Evolutionary conservation across 2,329 filamentous ascomycete species (phyloP), one percentile per base, ranked within the genome.

Genomic region (Fusarium continuum): DNA sequence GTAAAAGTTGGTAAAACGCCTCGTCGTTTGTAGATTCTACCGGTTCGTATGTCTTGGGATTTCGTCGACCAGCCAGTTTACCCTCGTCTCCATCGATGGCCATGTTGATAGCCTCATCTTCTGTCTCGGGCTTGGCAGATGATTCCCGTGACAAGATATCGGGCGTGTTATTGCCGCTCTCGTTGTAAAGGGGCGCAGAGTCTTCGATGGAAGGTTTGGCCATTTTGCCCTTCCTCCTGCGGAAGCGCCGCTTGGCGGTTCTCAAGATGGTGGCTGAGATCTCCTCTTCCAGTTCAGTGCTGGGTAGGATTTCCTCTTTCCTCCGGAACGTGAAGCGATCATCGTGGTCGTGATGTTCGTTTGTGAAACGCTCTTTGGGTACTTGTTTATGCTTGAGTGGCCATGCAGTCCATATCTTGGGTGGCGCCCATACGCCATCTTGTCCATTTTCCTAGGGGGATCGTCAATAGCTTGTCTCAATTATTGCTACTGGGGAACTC

Each of bases 361-460:
- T 80, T 46, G 79, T 73, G 59, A 91, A 83, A 17, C 79, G 78
- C 13, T 81, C 79, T 14, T 79, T 77, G 2, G 91, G 91, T 8
- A 95, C 87, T 22, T 83, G 77, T 8, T 80, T 77, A 5, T 84
- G 80, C 17, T 82, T 81, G 70, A 96, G 74, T 5, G 94, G 94
- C 94, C 94, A 97, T 1, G 93, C 91, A 16, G 91, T 91, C 93
- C 94, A 97, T 5, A 73, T 64, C 55, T 83, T 85, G 0, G 85
- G 80, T 3, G 84, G 84, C 5, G 74, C 74, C 82, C 85, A 88
- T 38, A 76, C 65, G 3, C 51, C 64, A 7, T 76, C 61, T 28
- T 71, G 64, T 5, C 72, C 71, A 36, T 71, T 65, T 16, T 70
- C 70, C 75, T 76, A 32, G 70, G n/a, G n/a, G n/a, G n/a, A n/a